Base-by-base conservation (phyloP, 2,329 filamentous ascomycete species). In the Microcyclospora tardicrescens region DNA sequence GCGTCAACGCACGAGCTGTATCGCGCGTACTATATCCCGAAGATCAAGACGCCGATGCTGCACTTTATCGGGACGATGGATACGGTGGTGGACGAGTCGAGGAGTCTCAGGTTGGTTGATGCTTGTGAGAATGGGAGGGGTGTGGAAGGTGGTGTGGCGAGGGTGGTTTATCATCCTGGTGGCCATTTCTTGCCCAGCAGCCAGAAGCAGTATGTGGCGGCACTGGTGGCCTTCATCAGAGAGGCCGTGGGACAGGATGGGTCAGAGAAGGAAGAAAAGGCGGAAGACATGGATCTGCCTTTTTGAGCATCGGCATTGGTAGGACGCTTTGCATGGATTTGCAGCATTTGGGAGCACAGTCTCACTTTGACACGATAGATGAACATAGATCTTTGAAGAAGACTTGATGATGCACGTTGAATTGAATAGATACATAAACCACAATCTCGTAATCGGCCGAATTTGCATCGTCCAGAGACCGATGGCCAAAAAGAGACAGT, bases 21-120 rank as follows among this genome's bases (percentile, higher is more conserved):
- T 56, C 58, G 59, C 30, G 83, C 74, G 37, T 78, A 84, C 43
- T 93, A 84, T 56, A 73, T 84, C 49, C 84, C 84, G 12, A 70
- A 72, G 56, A 79, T 95, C 42, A 60, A 57, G 45, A 94, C 87
- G 43, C 83, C 84, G 0, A 75, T 82, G 45, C 58, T 93, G 61
- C 85, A 94, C 63, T 81, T 86, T 49, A 59, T 94, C 16, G 89
- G 89, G 1, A 80, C 77, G 38, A 65, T 94, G 49, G 89, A 95
- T 64, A 84, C 81, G 2, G 84, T 95, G 1, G 87, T 96, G 0
- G 83, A 86, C 27, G 87, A 95, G 65, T 61, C 62, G 38, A 67
- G 84, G 53, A 84, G 76, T 57, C 66, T 73, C 51, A 72, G 67
- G 15, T 61, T 95, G 41, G 69, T 82, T 2, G 77, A 85, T 16